Evolutionary conservation across 2,329 filamentous ascomycete genomes (phyloP).

Genomic region (Sporothrix dimorphospora): DNA sequence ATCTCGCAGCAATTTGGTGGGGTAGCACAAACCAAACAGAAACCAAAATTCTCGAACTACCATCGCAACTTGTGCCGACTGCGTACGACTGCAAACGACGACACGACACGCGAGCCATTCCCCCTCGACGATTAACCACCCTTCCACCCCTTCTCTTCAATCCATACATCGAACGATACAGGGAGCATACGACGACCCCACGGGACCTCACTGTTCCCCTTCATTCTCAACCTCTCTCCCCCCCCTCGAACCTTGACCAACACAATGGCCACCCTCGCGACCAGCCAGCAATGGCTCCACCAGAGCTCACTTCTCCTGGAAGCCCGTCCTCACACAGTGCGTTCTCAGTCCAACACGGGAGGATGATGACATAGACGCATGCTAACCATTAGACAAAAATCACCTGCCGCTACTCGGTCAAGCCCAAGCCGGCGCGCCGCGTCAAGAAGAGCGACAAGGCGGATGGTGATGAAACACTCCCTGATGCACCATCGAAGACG

Average conservation of each 20-base stretch:
- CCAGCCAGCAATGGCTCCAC: constrained; percentile 87
- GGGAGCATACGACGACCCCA: not conserved
- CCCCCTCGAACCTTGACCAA: not conserved
- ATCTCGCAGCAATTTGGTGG: not conserved
- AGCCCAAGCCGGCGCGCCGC: constrained; percentile 43
- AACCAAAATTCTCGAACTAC: constrained; percentile 11
- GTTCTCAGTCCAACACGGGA: constrained; percentile 38
- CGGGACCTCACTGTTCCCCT: not conserved
- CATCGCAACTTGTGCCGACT: not conserved
- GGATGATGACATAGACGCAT: not conserved
- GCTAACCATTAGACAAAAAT: constrained; percentile 70
- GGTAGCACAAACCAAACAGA: constrained; percentile 8
- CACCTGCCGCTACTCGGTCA: constrained; percentile 87
- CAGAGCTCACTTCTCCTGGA: constrained; percentile 84
- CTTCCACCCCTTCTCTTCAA: not conserved
- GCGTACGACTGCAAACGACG: not conserved
- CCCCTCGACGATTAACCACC: not conserved
- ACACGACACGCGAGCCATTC: constrained; percentile 15
- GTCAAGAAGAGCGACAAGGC: constrained; percentile 35
- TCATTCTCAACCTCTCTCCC: not conserved
- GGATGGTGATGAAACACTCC: constrained; percentile 38
- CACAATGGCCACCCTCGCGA: constrained; percentile 78
- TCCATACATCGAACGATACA: not conserved
- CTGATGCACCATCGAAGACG: constrained; percentile 32
- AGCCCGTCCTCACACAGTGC: constrained; percentile 81